Evolutionary conservation across 345 rosid species (phyloP), one percentile per base, ranked within the genome.

Genomic region (Boechera retrofracta): DNA sequence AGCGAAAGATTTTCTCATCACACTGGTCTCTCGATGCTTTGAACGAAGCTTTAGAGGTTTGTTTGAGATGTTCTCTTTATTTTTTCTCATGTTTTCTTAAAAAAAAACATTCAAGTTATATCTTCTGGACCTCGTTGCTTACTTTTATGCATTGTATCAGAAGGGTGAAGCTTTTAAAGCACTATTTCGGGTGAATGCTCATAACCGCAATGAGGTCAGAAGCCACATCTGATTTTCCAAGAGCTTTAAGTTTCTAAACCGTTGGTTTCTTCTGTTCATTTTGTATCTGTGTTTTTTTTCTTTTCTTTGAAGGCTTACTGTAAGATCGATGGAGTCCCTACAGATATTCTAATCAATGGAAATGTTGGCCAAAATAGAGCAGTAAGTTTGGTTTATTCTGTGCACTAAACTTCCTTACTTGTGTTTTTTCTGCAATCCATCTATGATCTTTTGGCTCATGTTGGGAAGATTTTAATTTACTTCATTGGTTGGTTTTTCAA

Each of bases 251-350:
- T n/a, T 64, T 47, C 26, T 55, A 10, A n/a, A 45, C 39, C 24
- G 12, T 70, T 12, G 42, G 45, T 71, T 55, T 77, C 67, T 18
- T 69, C 58, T 53, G 36, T 29, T 64, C 26, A 45, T 48, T 32
- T 49, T 57, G 44, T 53, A 51, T 28, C 18, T 0, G 5, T 56
- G 44, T 8, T 57, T 33, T 4, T 69, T 24, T 10, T 70, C 16
- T 60, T 24, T 51, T 32, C 56, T 45, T 67, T 78, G 57, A 62
- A 94, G 98, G 98, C 97, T 12, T 94, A 94, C 69, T 92, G 98
- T 89, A 94, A 88, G 85, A 86, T 94, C 74, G 95, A 94, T n/a
- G 93, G 95, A 71, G 87, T 94, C 6, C 86, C 90, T 44, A 86
- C 84, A 4, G 97, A 94, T 81, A 62, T 94, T 82, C 90, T 94